Evolutionary conservation across 305 asterid species (phyloP), one percentile per base, ranked within the genome.

Genomic region (Fraxinus sp.): DNA sequence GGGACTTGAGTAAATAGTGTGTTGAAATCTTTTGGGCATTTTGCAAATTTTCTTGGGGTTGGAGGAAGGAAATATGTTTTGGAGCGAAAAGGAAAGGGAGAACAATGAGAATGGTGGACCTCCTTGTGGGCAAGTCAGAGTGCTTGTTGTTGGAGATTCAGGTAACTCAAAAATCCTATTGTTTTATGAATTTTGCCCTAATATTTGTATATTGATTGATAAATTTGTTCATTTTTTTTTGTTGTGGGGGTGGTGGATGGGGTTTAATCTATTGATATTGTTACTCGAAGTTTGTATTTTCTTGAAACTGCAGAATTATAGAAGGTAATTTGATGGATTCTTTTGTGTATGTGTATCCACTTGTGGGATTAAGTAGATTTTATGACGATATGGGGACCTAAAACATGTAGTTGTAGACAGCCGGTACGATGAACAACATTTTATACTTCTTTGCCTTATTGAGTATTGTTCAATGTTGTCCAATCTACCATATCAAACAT

Each of bases 111-210:
- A 89, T 86, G 93, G 94, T 13, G 97, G 97, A 26, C 99, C 98
- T 79, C 99, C 93, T 75, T 91, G 91, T 86, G 98, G 99, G 79
- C 97, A 94, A 90, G 95, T 95, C 85, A 86, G 98, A 83, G 99
- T 95, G 77, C 93, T 94, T 66, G 89, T 94, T 89, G 96, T 94
- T 80, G 98, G 98, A 49, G 91, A 89, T 75, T 87, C 90, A 84
- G 91, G 91, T 89, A 74, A 30, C 37, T 26, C 2, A 52, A 52
- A 35, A 16, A 36, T 30, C 11, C 74, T 59, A 22, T 70, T 9
- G 16, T 46, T 33, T 46, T 9, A 0, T 8, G 57, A 49, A 16
- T 22, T 57, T 9, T 32, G 26, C 10, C 68, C 62, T 41, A 68
- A n/a, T 14, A 0, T 71, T 70, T 49, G 1, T 3, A 7, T 46